Evolutionary conservation across 306 rosid species (phyloP), one percentile per base, ranked within the genome.

Genomic region (Oxytropis ochrocephala): DNA sequence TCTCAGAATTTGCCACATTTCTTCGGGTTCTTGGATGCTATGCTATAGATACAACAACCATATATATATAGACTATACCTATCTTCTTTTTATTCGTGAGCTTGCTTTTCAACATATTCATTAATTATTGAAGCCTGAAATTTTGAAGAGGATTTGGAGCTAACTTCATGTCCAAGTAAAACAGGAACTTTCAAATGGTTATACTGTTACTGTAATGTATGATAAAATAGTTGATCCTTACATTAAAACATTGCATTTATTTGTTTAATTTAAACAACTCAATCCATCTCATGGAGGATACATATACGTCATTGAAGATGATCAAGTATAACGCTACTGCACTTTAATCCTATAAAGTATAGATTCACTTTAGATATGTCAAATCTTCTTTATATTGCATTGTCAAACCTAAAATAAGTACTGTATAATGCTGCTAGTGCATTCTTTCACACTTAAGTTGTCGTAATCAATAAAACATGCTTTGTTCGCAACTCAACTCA

Each of bases 11-110:
- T 11, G 81, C 91, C 24, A 73, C 83, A 39, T 86, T 83, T 77
- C 83, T 86, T 76, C 75, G 88, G 47, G 84, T 86, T 17, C 80
- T 83, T 29, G 91, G 91, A 42, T 86, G 88, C 74, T 83, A 83
- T 70, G 83, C 88, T 8, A 76, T 79, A 56, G 84, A 81, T 72
- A 44, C 78, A 73, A 81, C 82, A 73, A 81, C 82, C 70, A 73
- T 43, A 55, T 2, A 35, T 5, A 73, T 43, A 55, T 73, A 73
- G 70, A 33, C 27, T 12, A 21, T 19, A 63, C 41, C 48, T 54
- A 43, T 32, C 32, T 42, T 17, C 50, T 11, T 44, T 47, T 55
- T 18, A 17, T 64, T 48, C 42, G 42, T 47, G 65, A 80, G 8
- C 51, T 80, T 35, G 3, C 8, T n/a, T 80, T 71, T 44, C 64